A percentile compares a stretch with the other conserved stretches of the same genome.
phyloP scores from a whole-genome alignment of 306 rosid species.

The Vicia sativa region DNA sequence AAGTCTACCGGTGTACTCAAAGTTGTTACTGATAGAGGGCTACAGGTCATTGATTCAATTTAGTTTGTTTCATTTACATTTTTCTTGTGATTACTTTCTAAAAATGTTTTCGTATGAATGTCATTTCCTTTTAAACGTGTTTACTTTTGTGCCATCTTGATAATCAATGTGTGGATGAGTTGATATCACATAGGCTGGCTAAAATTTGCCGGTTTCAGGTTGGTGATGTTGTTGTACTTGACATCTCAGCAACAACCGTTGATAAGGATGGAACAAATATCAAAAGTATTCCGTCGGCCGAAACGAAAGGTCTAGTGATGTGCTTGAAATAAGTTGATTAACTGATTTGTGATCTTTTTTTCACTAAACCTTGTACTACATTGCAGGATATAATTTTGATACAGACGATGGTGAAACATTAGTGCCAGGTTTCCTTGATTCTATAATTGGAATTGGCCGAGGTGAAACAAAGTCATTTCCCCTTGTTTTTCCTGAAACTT shows the following conservation, averaged over 20 bases:
- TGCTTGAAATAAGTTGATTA: slow-evolving; percentile 38
- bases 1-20: slow-evolving; percentile 72
- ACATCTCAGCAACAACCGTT: slow-evolving; percentile 84
- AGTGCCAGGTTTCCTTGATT: slow-evolving; percentile 81
- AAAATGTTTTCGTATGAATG: slow-evolving; percentile 10
- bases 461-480: slow-evolving; percentile 90
- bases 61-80: neutral
- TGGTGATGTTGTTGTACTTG: slow-evolving; percentile 82
- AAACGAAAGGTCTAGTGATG: slow-evolving; percentile 74
- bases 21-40: slow-evolving; percentile 80
- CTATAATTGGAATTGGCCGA: slow-evolving; percentile 64
- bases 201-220: slow-evolving; percentile 47
- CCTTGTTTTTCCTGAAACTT: slow-evolving; percentile 85
- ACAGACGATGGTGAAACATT: slow-evolving; percentile 79
- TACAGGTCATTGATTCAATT: slow-evolving; percentile 75
- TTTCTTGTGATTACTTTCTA: slow-evolving; percentile 19
- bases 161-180: slow-evolving; percentile 22
- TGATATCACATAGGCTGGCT: slow-evolving; percentile 22
- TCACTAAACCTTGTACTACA: slow-evolving; percentile 38
- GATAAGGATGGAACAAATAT: slow-evolving; percentile 70
- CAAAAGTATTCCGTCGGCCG: slow-evolving; percentile 82
- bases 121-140: neutral
- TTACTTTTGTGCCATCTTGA: neutral
- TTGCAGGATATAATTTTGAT: slow-evolving; percentile 81
- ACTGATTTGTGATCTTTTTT: slow-evolving; percentile 7